Evolutionary conservation across 2,329 filamentous ascomycete genomes (phyloP).

Genomic region (Rhynchosporium secalis): DNA sequence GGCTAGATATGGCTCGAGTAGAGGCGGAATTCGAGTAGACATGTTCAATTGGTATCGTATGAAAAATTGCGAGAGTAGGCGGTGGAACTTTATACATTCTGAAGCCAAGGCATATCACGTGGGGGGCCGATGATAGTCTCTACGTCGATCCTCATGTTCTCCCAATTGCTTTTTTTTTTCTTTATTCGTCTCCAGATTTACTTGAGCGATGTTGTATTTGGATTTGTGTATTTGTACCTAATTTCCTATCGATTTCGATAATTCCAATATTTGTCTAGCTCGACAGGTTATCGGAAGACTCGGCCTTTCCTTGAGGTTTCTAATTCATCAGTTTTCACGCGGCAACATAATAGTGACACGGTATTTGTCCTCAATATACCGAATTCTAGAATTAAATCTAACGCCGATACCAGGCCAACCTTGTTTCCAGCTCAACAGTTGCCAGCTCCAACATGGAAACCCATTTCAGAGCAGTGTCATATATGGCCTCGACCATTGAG

Average conservation of each 20-base stretch:
- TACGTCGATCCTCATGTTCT: background rate
- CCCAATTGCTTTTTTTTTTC: background rate
- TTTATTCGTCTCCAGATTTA: background rate
- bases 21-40: slow-evolving; percentile 49
- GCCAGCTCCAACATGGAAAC: slow-evolving; percentile 25
- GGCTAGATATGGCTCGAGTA: slow-evolving; percentile 63
- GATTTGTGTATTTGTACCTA: background rate
- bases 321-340: background rate
- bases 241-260: background rate
- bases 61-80: background rate
- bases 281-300: slow-evolving; percentile 1
- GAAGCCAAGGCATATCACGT: slow-evolving; percentile 1
- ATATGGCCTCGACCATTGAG: slow-evolving; percentile 24
- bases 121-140: background rate
- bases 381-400: too few species aligned
- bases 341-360: background rate
- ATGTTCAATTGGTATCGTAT: slow-evolving; percentile 25
- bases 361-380: background rate
- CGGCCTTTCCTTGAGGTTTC: slow-evolving; percentile 11
- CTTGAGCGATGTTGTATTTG: background rate
- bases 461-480: slow-evolving; percentile 29
- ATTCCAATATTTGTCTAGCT: background rate
- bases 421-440: too few species aligned
- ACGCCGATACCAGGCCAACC: too few species aligned
- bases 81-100: background rate